These are phyloP conservation scores for Gossypium herbaceum DNA, from an alignment of 345 rosid genomes.

Conservation along the genomic window DNA sequence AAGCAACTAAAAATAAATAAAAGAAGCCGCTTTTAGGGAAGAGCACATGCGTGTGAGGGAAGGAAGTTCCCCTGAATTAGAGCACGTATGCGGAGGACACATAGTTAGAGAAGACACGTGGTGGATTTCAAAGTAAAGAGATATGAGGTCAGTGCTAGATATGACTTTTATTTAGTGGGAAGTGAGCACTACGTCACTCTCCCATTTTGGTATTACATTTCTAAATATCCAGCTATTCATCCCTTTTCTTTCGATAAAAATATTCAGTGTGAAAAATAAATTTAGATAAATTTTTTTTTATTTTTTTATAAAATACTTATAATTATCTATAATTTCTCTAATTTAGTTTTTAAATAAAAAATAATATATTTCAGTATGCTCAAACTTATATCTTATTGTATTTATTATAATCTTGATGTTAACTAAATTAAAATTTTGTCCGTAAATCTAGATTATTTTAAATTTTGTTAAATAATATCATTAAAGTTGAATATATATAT, in stretches of 20 bases:
- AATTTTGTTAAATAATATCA: too few species aligned
- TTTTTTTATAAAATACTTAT: too few species aligned
- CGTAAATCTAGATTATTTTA: rapidly evolving
- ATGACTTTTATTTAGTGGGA: constrained; percentile 19
- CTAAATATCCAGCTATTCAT: too few species aligned
- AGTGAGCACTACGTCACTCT: constrained; percentile 15
- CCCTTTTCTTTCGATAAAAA: too few species aligned
- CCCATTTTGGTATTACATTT: neutral
- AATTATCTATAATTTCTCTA: too few species aligned
- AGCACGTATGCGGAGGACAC: constrained; percentile 30
- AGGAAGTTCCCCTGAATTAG: constrained; percentile 33
- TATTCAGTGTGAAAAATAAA: too few species aligned
- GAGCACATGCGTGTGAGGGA: constrained; percentile 57
- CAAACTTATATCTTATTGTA: too few species aligned
- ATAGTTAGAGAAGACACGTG: constrained; percentile 33
- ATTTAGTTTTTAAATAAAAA: too few species aligned
- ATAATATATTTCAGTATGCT: rapidly evolving
- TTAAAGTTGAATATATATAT: too few species aligned
- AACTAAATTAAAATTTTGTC: rapidly evolving
- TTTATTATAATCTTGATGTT: too few species aligned
- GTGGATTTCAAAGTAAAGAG: constrained; percentile 2
- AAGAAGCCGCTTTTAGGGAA: neutral
- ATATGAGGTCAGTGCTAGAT: constrained; percentile 37
- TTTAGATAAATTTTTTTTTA: too few species aligned
- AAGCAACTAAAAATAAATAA: neutral